Conservation (phyloP, 176 grass and related monocot species). For the Coix lacrymajobi region DNA sequence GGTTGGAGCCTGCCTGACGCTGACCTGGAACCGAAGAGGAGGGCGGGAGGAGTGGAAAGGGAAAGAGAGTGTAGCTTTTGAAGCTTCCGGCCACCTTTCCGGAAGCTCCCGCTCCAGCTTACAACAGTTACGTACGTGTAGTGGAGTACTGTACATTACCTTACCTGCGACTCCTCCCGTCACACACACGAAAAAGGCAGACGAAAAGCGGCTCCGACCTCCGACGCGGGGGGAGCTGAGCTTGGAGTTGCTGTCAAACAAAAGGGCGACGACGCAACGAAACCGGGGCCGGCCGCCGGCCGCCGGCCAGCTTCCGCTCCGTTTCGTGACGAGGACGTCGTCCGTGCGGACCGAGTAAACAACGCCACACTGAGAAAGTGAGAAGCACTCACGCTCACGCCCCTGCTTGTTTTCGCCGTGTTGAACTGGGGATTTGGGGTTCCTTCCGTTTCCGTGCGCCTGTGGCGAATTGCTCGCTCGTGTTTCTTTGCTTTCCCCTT, state of each 20-base stretch:
- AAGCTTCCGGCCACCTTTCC: slow-evolving; percentile 42
- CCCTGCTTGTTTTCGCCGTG: not conserved
- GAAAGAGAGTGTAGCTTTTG: slow-evolving; percentile 21
- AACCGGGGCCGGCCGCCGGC: too few relatives aligned
- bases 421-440: not conserved
- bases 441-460: not conserved
- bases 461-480: not conserved
- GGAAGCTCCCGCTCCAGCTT: slow-evolving; percentile 39
- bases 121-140: too few relatives aligned
- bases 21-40: not conserved
- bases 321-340: not conserved
- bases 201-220: not conserved
- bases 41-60: not conserved
- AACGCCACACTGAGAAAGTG: not conserved
- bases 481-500: not conserved
- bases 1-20: not conserved
- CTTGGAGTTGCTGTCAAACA: not conserved
- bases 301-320: not conserved
- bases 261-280: not conserved
- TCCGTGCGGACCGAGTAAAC: slow-evolving; percentile 29
- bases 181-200: too few relatives aligned
- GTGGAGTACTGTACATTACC: too few relatives aligned
- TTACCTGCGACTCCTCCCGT: too few relatives aligned
- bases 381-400: not conserved
- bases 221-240: too few relatives aligned